Evolutionary conservation across 768 basidiomycete species (phyloP), one percentile per base, ranked within the genome.

Genomic region (Tephrocybe sp.): DNA sequence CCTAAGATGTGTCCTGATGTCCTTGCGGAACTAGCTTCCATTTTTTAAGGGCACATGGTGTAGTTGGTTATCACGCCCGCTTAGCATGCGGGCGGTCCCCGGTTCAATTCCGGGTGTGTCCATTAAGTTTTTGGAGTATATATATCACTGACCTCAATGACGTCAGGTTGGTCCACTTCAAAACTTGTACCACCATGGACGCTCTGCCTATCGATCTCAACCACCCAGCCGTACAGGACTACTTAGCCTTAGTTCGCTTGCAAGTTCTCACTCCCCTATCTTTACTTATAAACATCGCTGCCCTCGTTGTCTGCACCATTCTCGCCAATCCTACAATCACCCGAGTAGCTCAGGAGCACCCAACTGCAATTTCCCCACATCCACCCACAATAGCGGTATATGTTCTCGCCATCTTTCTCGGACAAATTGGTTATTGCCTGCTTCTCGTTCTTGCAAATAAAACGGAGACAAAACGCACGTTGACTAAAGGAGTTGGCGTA

Each of bases 251-350:
- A 9, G 71, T 85, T 7, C 69, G 88, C 41, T 77, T 97, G 4
- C 93, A 97, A 64, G 89, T 96, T 17, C 70, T 94, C 40, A 92
- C 92, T 0, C 93, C 93, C 0, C 72, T 96, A 1, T 87, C 89
- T 1, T 74, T 96, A 8, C 76, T 93, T 57, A 80, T 94, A 51
- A 89, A 89, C 61, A 82, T 95, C 38, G 87, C 84, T 0, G 75
- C 82, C 1, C 72, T 87, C 42, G 60, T 87, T 32, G 78, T 91
- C 4, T 95, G 92, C 62, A 65, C 85, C 0, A 55, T 83, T 8
- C 72, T 92, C 16, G 74, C 87, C 23, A 77, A 72, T 16, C 92
- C 92, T 0, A 82, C 80, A 19, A 74, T 90, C 10, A 64, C 82
- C 77, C 51, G 49, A 68, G 68, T 52, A 6, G 19, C 44, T 14